phyloP scores from a whole-genome alignment of 2,329 filamentous ascomycete genomes.

The Sporothrix protearum region DNA sequence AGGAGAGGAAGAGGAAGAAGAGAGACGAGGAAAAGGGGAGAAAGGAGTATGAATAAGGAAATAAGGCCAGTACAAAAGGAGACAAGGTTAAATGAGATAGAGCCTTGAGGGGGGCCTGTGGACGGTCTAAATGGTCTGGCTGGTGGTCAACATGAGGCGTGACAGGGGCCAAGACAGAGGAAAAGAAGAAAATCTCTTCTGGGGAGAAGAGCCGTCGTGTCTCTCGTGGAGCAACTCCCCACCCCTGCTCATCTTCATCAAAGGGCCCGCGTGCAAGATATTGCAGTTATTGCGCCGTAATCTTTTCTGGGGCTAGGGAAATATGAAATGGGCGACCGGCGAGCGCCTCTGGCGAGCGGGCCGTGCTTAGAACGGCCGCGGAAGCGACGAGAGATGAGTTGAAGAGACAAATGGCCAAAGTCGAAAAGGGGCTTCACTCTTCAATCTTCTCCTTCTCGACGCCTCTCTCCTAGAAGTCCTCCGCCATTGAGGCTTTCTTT shows the following conservation, averaged over 20 bases:
- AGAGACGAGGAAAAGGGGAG: slow-evolving; percentile 15
- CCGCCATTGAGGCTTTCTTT: neutral
- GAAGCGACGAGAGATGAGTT: neutral
- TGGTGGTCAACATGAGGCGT: neutral
- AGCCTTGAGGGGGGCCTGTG: neutral
- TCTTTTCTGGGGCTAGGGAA: slow-evolving; percentile 2
- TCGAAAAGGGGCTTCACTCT: neutral
- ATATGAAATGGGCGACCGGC: neutral
- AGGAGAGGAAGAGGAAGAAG: slow-evolving; percentile 8
- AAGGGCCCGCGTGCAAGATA: neutral
- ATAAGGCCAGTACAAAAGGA: slow-evolving; percentile 19
- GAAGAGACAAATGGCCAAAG: neutral
- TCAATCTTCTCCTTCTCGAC: neutral
- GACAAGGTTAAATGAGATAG: slow-evolving; percentile 25
- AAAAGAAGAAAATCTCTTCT: slow-evolving; percentile 1
- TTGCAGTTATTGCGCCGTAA: slow-evolving; percentile 10
- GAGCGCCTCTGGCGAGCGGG: neutral
- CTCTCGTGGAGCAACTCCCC: slow-evolving; percentile 16
- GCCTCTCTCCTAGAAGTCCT: neutral
- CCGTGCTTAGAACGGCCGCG: neutral
- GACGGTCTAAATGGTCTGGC: slow-evolving; percentile 7
- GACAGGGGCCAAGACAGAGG: neutral
- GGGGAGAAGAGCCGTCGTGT: neutral
- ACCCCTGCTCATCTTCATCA: slow-evolving; percentile 19
- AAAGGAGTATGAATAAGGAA: slow-evolving; percentile 14